Conservation (phyloP, 495 filamentous ascomycete species). For the Coniosporium apollinis region DNA sequence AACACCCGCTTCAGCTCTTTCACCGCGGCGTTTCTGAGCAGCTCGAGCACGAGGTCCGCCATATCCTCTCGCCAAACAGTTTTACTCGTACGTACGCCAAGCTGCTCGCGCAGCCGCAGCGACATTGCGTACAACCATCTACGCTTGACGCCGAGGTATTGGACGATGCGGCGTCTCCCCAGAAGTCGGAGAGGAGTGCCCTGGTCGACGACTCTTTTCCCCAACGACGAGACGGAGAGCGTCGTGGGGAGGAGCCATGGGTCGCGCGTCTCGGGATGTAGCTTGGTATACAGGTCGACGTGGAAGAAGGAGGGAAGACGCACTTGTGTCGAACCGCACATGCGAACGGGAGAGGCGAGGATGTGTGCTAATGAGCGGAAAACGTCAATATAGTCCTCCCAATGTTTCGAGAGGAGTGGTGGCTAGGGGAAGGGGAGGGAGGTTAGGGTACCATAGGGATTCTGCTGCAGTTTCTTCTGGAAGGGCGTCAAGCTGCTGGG, state of each 20-base stretch:
- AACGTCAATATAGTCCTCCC: too few species aligned
- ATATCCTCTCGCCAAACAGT: conserved; percentile 53
- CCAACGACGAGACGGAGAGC: not conserved
- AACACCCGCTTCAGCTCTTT: conserved; percentile 21
- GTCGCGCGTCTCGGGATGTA: conserved; percentile 29
- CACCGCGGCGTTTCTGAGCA: conserved; percentile 33
- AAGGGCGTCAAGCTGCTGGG: conserved; percentile 23
- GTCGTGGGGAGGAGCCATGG: not conserved
- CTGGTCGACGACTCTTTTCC: not conserved
- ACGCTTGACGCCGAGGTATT: conserved; percentile 1
- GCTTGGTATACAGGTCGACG: conserved; percentile 39
- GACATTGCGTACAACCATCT: conserved; percentile 13
- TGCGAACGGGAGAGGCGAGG: conserved; percentile 48
- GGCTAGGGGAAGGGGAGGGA: conserved; percentile 3
- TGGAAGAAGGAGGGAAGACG: conserved; percentile 48
- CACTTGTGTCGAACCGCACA: conserved; percentile 38
- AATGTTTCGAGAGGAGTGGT: too few species aligned
- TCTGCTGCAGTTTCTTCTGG: conserved; percentile 35
- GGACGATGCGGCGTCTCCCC: conserved; percentile 1
- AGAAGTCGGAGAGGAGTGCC: conserved; percentile 1
- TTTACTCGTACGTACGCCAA: conserved; percentile 13
- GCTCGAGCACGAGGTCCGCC: conserved; percentile 37
- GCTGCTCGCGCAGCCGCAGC: conserved; percentile 27
- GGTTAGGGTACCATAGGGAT: conserved; percentile 39
- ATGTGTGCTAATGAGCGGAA: conserved; percentile 21